Percentiles rank a stretch among this genome's conserved stretches.
Conservation (phyloP, 2,329 filamentous ascomycete genomes). For the Botrytis deweyae region DNA sequence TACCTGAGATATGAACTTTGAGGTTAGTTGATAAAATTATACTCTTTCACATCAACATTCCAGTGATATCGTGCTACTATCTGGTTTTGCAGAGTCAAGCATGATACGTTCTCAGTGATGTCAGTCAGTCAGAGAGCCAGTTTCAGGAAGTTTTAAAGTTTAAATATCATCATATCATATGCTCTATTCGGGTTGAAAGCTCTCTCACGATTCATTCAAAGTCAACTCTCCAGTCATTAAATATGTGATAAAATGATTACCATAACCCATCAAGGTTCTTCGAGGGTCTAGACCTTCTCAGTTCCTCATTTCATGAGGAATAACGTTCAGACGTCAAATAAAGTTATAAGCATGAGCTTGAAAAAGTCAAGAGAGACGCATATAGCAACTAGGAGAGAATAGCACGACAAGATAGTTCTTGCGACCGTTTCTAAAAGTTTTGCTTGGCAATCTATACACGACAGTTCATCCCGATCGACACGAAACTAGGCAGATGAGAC, state of each 20-base stretch:
- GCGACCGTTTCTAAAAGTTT: background rate
- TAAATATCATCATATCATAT: background rate
- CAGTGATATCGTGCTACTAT: background rate
- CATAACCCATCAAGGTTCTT: background rate
- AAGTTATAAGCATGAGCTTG: background rate
- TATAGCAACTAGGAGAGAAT: background rate
- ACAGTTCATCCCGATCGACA: background rate
- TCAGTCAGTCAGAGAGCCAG: background rate
- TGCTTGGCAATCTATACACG: background rate
- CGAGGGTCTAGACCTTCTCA: background rate
- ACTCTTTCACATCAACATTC: background rate
- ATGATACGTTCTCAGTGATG: background rate
- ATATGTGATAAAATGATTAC: background rate
- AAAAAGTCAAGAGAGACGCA: background rate
- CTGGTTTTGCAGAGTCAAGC: background rate
- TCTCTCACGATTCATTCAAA: background rate
- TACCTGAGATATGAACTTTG: background rate
- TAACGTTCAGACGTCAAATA: background rate
- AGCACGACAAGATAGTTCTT: background rate
- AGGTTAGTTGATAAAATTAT: too few species aligned
- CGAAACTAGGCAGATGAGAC: background rate
- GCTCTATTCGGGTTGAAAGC: background rate
- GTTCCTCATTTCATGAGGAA: background rate
- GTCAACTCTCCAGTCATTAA: background rate
- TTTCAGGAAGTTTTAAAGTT: background rate